phyloP scores from a whole-genome alignment of 371 early-diverging fungal genomes.

The Sporodiniella umbellata region DNA sequence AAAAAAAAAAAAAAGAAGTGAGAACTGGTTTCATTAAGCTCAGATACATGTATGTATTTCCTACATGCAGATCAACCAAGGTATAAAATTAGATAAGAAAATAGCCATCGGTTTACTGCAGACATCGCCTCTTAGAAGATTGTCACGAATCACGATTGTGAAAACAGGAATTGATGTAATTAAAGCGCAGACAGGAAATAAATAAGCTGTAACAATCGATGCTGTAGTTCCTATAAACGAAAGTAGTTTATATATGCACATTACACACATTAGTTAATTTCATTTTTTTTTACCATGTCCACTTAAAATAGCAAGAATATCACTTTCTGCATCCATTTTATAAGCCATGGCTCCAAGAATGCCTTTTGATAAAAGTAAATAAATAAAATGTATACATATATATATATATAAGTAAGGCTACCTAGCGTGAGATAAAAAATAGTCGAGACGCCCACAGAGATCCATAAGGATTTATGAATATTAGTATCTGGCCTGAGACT shows the following conservation, averaged over 20 bases:
- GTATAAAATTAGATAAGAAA: slow-evolving; percentile 60
- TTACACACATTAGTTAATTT: no score
- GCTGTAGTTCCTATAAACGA: slow-evolving; percentile 35
- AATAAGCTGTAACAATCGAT: slow-evolving; percentile 59
- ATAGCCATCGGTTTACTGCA: slow-evolving; percentile 53
- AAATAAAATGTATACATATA: not conserved
- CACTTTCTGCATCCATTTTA: slow-evolving; percentile 44
- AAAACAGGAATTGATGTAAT: slow-evolving; percentile 77
- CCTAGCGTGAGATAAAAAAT: slow-evolving; percentile 44
- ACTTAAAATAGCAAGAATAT: slow-evolving; percentile 45
- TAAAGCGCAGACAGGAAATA: slow-evolving; percentile 70
- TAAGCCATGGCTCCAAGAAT: slow-evolving; percentile 57
- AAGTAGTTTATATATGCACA: no score
- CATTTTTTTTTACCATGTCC: slow-evolving; percentile 27
- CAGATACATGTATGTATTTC: not conserved
- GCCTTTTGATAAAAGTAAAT: slow-evolving; percentile 25
- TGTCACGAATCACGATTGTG: slow-evolving; percentile 68
- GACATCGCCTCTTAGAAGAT: slow-evolving; percentile 55
- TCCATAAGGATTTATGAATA: slow-evolving; percentile 50
- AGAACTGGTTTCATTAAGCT: not conserved
- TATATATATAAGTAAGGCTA: no score
- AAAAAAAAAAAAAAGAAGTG: no score
- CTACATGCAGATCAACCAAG: slow-evolving; percentile 64
- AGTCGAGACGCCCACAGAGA: slow-evolving; percentile 48
- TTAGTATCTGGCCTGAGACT: slow-evolving; percentile 47